phyloP scores from a whole-genome alignment of 176 grass and related monocot species.

The Olyra latifolia region DNA sequence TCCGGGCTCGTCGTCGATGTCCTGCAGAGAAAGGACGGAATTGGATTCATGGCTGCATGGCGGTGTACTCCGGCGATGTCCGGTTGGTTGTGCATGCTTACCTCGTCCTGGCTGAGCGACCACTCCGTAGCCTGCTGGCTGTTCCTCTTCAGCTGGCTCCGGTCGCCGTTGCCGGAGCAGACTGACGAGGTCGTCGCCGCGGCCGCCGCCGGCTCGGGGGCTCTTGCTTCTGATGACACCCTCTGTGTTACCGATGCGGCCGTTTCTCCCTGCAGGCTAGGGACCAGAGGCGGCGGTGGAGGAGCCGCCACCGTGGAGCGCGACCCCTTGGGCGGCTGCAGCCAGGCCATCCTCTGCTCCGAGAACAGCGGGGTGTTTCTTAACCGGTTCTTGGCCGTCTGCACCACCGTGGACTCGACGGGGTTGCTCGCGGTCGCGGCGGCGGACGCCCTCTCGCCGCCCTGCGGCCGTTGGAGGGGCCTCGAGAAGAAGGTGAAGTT shows the following conservation, averaged over 20 bases:
- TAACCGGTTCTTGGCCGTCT: constrained; percentile 38
- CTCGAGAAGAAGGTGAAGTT: constrained; percentile 59
- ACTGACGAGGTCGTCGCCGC: constrained; percentile 34
- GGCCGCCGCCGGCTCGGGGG: not conserved
- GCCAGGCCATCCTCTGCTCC: constrained; percentile 57
- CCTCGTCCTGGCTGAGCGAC: constrained; percentile 44
- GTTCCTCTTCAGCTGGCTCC: constrained; percentile 21
- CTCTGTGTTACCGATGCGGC: not conserved
- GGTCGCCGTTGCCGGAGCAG: constrained; percentile 47
- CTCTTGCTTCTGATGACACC: not conserved
- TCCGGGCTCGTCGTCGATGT: constrained; percentile 41
- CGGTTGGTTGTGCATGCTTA: not conserved
- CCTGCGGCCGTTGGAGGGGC: constrained; percentile 30
- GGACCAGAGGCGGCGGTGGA: not conserved
- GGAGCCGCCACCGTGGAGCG: not conserved
- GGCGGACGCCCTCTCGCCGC: not conserved
- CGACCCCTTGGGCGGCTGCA: constrained; percentile 35
- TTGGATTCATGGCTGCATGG: not conserved
- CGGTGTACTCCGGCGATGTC: not conserved
- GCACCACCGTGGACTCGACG: constrained; percentile 38
- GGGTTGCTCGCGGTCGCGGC: not conserved
- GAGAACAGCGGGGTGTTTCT: constrained; percentile 48
- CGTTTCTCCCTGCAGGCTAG: not conserved
- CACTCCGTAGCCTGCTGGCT: not conserved
- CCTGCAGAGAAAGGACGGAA: not conserved